Evolutionary conservation across 257 asterid species (phyloP), one percentile per base, ranked within the genome.

Genomic region (Eustoma russellianum): DNA sequence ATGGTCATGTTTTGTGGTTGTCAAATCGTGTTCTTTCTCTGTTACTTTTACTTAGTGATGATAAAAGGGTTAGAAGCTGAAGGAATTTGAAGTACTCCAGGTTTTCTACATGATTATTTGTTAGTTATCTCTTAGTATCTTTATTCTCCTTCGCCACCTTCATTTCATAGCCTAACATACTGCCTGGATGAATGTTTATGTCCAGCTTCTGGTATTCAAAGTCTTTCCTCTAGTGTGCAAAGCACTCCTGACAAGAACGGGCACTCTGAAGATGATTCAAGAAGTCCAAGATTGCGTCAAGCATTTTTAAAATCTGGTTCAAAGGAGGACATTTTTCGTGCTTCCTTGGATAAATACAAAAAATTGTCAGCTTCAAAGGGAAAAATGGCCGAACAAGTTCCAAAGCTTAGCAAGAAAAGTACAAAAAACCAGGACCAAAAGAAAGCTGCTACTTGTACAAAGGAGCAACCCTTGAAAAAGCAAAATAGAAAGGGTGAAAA

Each of bases 401-500:
- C 70, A 44, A 80, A 71, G 75, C 55, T 64, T 48, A 67, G 71
- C 61, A 83, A 71, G 69, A 83, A 73, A 73, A 50, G 69, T 48
- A n/a, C 60, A n/a, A 86, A 67, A 67, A 33, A 57, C 17, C 75
- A 62, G 52, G 94, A 86, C 33, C 74, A 73, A 57, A 83, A 77
- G 75, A 79, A 68, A 74, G 63, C 69, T 45, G 57, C 72, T 77
- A 67, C 85, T 55, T 66, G 81, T 67, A 72, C 74, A 41, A 86
- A 73, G 70, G 91, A 86, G 56, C 86, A 69, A 48, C 63, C 75
- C 58, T 71, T 81, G 13, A 84, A 68, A 63, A 88, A 82, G 70
- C 93, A 76, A 64, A 79, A 59, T 46, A 61, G 86, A 54, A 84
- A 88, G 62, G 64, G 81, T 19, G 93, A 79, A 73, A 79, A 79